Evolutionary conservation across 805 yeast species (phyloP), one percentile per base, ranked within the genome.

Genomic region (Teunomyces funiuensis): DNA sequence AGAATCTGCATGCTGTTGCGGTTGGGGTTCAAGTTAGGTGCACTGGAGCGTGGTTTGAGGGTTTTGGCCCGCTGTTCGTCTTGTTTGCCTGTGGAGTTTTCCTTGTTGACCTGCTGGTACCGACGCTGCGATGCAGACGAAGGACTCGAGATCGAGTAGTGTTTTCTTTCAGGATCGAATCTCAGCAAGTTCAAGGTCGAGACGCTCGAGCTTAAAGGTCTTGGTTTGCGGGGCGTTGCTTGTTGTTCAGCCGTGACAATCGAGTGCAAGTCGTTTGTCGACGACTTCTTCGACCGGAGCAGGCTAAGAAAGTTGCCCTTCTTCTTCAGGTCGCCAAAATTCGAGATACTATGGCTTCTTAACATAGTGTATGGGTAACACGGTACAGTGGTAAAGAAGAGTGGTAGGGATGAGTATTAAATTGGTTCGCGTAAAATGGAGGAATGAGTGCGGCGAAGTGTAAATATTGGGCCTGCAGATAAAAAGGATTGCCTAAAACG

Each of bases 331-430:
- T 57, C 62, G 33, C 47, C 46, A 5, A 60, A 39, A 41, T 55
- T 55, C 16, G 53, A 44, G 9, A 56, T 54, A 39, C 63, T 57
- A 26, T 56, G 62, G 37, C 63, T 58, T 37, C 63, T 51, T 27
- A 60, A 47, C 65, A 60, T 60, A 20, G 18, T 42, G 36, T 17
- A 8, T 19, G 18, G 25, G 34, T 31, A 31, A 31, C 34, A 19
- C 22, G 9, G 34, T 18, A 7, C 30, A 8, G 5, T 18, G n/a
- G 7, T 3, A 10, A 7, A 5, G 14, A 5, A 14, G 20, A 28
- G 33, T n/a, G n/a, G 3, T 8, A 14, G 18, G 17, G 29, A 31
- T 16, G 23, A 28, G 23, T 9, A 14, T 25, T 15, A 16, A 10
- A 22, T 17, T 13, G 17, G 17, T 11, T 18, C 15, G 10, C 7